Evolutionary conservation across 495 filamentous ascomycete species (phyloP).

Genomic region (Neurospora sp.): DNA sequence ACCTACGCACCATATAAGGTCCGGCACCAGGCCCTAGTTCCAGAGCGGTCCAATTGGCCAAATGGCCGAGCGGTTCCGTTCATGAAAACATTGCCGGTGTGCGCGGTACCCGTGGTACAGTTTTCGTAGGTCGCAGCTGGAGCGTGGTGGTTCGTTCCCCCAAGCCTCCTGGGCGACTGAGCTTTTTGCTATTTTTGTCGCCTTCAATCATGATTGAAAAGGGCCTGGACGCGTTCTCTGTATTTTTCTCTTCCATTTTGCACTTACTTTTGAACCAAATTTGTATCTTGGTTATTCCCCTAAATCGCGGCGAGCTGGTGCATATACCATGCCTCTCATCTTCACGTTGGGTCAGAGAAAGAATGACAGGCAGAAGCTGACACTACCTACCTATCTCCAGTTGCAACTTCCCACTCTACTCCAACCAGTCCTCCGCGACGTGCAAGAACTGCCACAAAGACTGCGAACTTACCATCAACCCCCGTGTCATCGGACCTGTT

Average conservation of each 20-base stretch:
- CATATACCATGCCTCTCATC: not conserved
- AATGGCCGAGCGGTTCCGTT: not conserved
- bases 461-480: constrained; percentile 42
- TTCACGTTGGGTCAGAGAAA: not conserved
- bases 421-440: constrained; percentile 33
- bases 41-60: not conserved
- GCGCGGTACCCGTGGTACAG: not conserved
- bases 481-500: constrained; percentile 40
- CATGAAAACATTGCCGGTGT: not conserved
- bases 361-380: not conserved
- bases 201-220: not conserved
- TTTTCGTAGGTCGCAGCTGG: not conserved
- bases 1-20: not conserved
- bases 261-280: not conserved
- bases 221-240: not conserved
- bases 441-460: constrained; percentile 45
- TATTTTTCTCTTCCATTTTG: not conserved
- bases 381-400: constrained; percentile 14
- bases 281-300: not conserved
- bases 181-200: not conserved
- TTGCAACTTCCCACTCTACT: constrained; percentile 47
- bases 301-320: not conserved
- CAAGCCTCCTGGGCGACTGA: not conserved
- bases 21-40: not conserved
- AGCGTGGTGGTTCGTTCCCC: not conserved